Evolutionary conservation across 768 basidiomycete species (phyloP).

Genomic region (Lentinula boryana): DNA sequence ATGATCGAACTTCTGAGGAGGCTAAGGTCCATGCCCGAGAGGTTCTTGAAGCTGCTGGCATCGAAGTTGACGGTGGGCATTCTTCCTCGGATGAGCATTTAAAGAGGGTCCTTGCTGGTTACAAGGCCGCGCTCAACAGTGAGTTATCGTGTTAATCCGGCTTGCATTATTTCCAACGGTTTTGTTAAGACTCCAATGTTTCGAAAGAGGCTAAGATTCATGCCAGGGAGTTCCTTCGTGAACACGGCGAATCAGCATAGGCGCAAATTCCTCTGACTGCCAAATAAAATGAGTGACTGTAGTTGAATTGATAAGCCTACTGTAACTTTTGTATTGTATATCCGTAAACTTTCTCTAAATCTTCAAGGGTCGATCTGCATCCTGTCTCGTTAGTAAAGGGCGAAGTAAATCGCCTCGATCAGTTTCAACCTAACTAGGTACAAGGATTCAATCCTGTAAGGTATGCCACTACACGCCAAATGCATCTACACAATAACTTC

Average conservation of each 20-base stretch:
- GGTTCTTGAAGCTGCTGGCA: constrained; percentile 10
- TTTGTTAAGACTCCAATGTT: constrained; percentile 5
- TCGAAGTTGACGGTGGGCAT: neutral
- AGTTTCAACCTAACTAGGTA: too few relatives aligned
- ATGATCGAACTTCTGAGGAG: constrained; percentile 6
- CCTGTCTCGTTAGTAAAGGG: too few relatives aligned
- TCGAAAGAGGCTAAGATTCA: constrained; percentile 11
- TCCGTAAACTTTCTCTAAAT: too few relatives aligned
- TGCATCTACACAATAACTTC: neutral
- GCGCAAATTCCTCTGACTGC: neutral
- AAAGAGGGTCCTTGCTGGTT: constrained; percentile 15
- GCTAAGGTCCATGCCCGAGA: constrained; percentile 13
- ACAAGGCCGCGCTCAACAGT: constrained; percentile 26
- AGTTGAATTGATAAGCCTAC: too few relatives aligned
- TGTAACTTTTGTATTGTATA: too few relatives aligned
- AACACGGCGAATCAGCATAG: neutral
- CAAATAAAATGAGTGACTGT: too few relatives aligned
- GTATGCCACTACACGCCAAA: neutral
- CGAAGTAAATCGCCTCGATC: too few relatives aligned
- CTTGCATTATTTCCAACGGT: too few relatives aligned
- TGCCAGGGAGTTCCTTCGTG: neutral
- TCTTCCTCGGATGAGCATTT: constrained; percentile 9
- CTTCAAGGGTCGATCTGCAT: too few relatives aligned
- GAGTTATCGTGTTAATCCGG: neutral
- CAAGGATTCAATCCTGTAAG: too few relatives aligned